A percentile compares a stretch with the other conserved stretches of the same genome.
Conservation (phyloP, 164 flowering plant genomes). For the Vitis amurensis region DNA sequence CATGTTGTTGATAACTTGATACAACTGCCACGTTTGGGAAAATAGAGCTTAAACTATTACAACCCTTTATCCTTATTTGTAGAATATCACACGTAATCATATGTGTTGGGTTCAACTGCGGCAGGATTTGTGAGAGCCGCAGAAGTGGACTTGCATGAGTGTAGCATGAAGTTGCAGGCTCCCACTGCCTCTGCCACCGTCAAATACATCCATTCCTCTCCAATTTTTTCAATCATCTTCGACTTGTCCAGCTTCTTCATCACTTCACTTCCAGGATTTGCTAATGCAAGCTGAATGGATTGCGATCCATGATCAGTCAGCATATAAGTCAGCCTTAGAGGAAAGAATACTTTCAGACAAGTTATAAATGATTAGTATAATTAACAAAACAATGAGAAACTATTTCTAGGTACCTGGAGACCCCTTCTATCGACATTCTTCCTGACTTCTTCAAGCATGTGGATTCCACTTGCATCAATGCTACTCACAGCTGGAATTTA, state of each 20-base stretch:
- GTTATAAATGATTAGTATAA: too few species aligned
- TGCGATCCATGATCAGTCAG: background rate
- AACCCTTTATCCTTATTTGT: background rate
- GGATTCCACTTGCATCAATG: conserved; percentile 85
- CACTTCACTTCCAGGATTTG: conserved; percentile 77
- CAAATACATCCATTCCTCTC: conserved; percentile 67
- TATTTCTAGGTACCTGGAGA: conserved; percentile 47
- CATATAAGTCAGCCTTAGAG: background rate
- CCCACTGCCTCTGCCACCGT: conserved; percentile 73
- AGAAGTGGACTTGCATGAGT: conserved; percentile 33
- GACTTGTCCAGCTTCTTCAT: conserved; percentile 72
- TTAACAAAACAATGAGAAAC: background rate
- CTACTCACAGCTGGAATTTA: conserved; percentile 52
- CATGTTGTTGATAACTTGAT: too few species aligned
- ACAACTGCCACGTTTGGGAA: too few species aligned
- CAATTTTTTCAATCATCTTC: conserved; percentile 52
- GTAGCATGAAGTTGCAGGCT: conserved; percentile 69
- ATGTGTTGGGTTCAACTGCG: conserved; percentile 6
- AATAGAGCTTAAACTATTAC: too few species aligned
- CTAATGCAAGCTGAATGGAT: conserved; percentile 49
- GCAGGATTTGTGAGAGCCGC: background rate
- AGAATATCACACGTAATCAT: conserved; percentile 27
- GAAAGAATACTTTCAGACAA: too few species aligned
- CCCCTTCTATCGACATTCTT: conserved; percentile 49
- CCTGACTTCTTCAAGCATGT: conserved; percentile 71